Conservation (phyloP, 2,329 filamentous ascomycete species). For the Neurospora crassa region DNA sequence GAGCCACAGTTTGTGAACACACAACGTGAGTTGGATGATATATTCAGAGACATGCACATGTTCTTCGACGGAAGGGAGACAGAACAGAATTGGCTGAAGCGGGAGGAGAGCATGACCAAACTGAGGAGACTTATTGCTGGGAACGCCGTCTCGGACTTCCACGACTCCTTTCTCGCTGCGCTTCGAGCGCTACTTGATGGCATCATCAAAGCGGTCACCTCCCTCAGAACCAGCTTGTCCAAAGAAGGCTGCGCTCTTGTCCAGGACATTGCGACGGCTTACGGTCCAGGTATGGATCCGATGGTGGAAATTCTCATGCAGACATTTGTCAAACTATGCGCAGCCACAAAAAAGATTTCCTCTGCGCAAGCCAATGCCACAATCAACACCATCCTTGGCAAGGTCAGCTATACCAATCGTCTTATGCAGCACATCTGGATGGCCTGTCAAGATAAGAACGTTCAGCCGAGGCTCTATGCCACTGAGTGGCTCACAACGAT, state of each 20-base stretch:
- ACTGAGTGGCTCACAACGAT: constrained; percentile 78
- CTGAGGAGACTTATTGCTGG: constrained; percentile 72
- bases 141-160: constrained; percentile 71
- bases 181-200: constrained; percentile 74
- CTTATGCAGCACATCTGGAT: constrained; percentile 77
- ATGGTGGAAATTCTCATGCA: constrained; percentile 89
- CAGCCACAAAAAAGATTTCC: constrained; percentile 84
- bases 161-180: constrained; percentile 57
- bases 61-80: constrained; percentile 82
- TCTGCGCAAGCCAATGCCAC: constrained; percentile 74
- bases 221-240: constrained; percentile 79
- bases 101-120: constrained; percentile 72
- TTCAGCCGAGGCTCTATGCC: constrained; percentile 71
- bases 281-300: constrained; percentile 71
- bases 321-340: constrained; percentile 79
- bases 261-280: constrained; percentile 71
- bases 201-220: constrained; percentile 75
- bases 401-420: constrained; percentile 68
- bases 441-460: constrained; percentile 88
- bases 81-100: constrained; percentile 81
- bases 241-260: constrained; percentile 77
- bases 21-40: constrained; percentile 77
- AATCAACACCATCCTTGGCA: constrained; percentile 70
- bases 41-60: constrained; percentile 69
- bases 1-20: constrained; percentile 81